Percentiles rank a stretch among this genome's conserved stretches.
Conservation (phyloP, 148 eudicot species). For the Limonium bicolor region DNA sequence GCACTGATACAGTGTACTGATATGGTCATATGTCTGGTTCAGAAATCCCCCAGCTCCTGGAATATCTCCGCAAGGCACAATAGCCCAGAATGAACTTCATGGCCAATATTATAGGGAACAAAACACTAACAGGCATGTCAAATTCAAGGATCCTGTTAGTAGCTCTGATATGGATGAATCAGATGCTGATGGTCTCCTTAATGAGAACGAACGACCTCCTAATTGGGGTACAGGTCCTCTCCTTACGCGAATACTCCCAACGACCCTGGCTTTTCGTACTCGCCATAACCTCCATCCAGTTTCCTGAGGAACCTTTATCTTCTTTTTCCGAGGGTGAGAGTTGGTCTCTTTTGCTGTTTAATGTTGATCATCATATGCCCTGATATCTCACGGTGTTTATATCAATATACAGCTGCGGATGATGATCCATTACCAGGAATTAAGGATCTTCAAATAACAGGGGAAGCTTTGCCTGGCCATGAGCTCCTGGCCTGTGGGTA, state of each 20-base stretch:
- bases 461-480: constrained; percentile 84
- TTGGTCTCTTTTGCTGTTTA: constrained; percentile 2
- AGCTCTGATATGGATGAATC: constrained; percentile 37
- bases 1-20: no score
- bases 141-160: constrained; percentile 61
- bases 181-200: constrained; percentile 30
- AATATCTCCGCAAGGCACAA: no score
- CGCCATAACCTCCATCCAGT: constrained; percentile 65
- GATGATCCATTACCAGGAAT: constrained; percentile 81
- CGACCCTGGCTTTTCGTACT: constrained; percentile 46
- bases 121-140: constrained; percentile 38
- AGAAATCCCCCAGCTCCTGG: no score
- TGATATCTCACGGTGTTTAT: constrained; percentile 7
- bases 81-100: no score
- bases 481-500: constrained; percentile 69
- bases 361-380: constrained; percentile 3
- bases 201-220: constrained; percentile 36
- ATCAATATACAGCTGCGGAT: constrained; percentile 57
- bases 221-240: constrained; percentile 51
- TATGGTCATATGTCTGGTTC: no score
- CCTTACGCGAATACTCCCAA: constrained; percentile 33
- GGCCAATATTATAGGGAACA: no score
- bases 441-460: constrained; percentile 79
- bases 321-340: constrained; percentile 77
- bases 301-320: constrained; percentile 80